phyloP scores from a whole-genome alignment of 768 basidiomycete genomes.

The Tremella mesenterica region DNA sequence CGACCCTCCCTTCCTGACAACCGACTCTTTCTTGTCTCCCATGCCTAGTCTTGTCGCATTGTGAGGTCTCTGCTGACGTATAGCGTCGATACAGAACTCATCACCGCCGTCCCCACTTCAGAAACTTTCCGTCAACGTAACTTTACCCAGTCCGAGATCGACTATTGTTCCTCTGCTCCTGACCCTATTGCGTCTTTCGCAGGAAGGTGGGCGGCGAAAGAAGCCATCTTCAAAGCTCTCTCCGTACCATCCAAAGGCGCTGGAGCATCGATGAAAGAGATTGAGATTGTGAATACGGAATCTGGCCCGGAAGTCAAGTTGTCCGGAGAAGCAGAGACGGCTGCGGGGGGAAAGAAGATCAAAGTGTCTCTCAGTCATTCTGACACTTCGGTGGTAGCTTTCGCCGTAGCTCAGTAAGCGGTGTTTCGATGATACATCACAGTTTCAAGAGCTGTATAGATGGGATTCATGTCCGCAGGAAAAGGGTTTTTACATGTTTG shows the following conservation, averaged over 20 bases:
- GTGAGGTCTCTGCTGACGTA: no score
- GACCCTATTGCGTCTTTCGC: conserved; percentile 84
- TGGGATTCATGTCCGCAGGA: not conserved
- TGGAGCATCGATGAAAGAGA: conserved; percentile 89
- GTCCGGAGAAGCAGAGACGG: conserved; percentile 57
- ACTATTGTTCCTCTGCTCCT: conserved; percentile 79
- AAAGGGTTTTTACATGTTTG: no score
- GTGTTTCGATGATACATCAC: no score
- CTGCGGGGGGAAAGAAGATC: conserved; percentile 66
- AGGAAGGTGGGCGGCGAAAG: conserved; percentile 94
- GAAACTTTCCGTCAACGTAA: conserved; percentile 80
- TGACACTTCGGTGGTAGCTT: conserved; percentile 56
- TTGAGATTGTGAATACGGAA: conserved; percentile 72
- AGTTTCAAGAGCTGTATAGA: not conserved
- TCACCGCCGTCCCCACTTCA: conserved; percentile 85
- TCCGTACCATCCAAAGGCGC: conserved; percentile 85
- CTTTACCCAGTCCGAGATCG: conserved; percentile 80
- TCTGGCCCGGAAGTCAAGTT: conserved; percentile 56
- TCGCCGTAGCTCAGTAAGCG: conserved; percentile 39
- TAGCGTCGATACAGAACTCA: conserved; percentile 63
- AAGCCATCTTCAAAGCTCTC: conserved; percentile 88
- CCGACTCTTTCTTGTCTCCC: no score
- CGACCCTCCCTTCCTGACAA: no score
- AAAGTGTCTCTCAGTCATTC: conserved; percentile 87
- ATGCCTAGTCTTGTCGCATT: no score